Conservation (phyloP, 179 eudicot genomes). For the Spinacia oleracea region DNA sequence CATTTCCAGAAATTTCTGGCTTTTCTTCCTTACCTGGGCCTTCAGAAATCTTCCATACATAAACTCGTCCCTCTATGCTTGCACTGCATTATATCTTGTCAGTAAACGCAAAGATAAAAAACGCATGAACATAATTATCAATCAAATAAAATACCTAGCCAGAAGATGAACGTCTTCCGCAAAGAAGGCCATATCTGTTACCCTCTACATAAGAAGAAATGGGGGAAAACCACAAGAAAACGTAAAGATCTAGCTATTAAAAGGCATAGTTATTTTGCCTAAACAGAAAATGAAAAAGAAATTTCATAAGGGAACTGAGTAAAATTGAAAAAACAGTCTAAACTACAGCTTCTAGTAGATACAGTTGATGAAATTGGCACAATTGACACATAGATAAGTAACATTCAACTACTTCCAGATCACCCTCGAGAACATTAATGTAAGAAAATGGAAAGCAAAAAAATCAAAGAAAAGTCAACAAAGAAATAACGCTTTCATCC, state of each 20-base stretch:
- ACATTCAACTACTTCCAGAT: background rate
- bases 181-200: slow-evolving; percentile 98
- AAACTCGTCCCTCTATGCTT: slow-evolving; percentile 88
- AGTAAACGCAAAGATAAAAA: slow-evolving; percentile 22
- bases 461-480: too few species aligned
- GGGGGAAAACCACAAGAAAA: slow-evolving; percentile 1
- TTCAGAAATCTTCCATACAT: slow-evolving; percentile 91
- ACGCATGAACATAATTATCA: slow-evolving; percentile 4
- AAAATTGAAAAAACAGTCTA: background rate
- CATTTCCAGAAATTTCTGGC: slow-evolving; percentile 75
- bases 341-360: background rate
- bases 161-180: slow-evolving; percentile 98
- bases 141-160: slow-evolving; percentile 71
- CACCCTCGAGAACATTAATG: background rate
- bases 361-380: background rate
- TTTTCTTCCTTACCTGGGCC: slow-evolving; percentile 85
- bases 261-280: background rate
- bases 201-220: slow-evolving; percentile 59
- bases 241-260: background rate
- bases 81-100: slow-evolving; percentile 57
- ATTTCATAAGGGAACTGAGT: background rate
- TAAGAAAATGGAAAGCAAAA: background rate
- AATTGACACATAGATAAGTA: background rate
- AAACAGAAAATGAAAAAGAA: too few species aligned
- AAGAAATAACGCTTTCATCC: background rate